Base-by-base conservation (phyloP, 2,329 filamentous ascomycete genomes). In the Aspergillus nomiae region DNA sequence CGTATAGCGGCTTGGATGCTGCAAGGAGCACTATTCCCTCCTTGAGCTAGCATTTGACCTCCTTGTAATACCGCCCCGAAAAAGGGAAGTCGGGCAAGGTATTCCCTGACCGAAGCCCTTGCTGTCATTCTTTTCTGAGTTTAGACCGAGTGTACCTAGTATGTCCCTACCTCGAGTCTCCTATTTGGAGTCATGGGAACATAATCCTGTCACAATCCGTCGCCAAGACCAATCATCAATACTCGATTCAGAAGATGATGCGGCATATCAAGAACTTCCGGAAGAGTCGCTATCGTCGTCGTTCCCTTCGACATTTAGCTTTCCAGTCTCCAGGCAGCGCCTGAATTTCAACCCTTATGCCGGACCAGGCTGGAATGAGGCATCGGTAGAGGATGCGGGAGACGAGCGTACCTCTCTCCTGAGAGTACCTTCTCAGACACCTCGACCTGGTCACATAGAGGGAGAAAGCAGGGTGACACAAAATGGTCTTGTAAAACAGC, bases 101-200 rank as follows among this genome's bases (percentile, higher is more conserved):
- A 28, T 45, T 56, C 36, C 26, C 38, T 11, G 24, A 14, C 34
- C 12, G 9, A 53, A 3, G 21, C 7, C 32, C 19, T 32, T 21
- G 32, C 21, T 16, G 4, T 21, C 5, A 21, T 50, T 41, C 6
- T 2, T 48, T 48, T 56, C 41, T 56, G 21, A 48, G 9, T 41
- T 21, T n/a, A 45, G 19, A 28, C 50, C 28, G 32, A 43, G 8
- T 43, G 14, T 24, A 48, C 28, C 53, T 65, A 73, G 60, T 26
- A 82, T 82, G 80, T 81, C 80, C 55, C 70, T 82, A 19, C 74
- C 74, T 56, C 77, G 79, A 60, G 72, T 80, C 51, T 75, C 77
- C 41, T 81, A 80, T 46, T 67, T 81, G n/a, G 79, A 81, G 67
- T 77, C 77, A 50, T 80, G 79, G 75, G 78, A 80, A 48, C 75